Evolutionary conservation across 2,329 filamentous ascomycete species (phyloP).

Genomic region (Parastagonospora nodorum): DNA sequence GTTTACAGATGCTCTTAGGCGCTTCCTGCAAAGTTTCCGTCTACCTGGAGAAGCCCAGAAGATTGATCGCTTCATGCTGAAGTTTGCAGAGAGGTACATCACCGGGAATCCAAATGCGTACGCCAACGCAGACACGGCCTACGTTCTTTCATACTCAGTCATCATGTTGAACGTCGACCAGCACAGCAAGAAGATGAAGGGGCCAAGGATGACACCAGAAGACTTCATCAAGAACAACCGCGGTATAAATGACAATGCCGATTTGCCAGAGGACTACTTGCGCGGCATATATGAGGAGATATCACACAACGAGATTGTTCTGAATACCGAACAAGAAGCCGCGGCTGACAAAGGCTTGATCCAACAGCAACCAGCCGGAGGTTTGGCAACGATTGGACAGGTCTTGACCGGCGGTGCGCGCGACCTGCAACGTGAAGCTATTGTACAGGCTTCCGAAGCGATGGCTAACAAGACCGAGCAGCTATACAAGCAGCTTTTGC

Average conservation of each 20-base stretch:
- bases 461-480: constrained; percentile 83
- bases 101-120: constrained; percentile 96
- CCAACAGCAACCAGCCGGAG: constrained; percentile 60
- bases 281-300: constrained; percentile 92
- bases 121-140: constrained; percentile 96
- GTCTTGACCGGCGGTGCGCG: constrained; percentile 90
- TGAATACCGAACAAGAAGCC: constrained; percentile 88
- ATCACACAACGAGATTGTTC: constrained; percentile 85
- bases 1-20: constrained; percentile 89
- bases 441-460: constrained; percentile 92
- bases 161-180: constrained; percentile 96
- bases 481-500: constrained; percentile 90
- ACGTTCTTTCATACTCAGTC: constrained; percentile 93
- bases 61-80: constrained; percentile 99
- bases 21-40: constrained; percentile 93
- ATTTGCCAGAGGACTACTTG: constrained; percentile 92
- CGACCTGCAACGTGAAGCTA: constrained; percentile 89
- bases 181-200: constrained; percentile 84
- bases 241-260: constrained; percentile 94
- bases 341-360: constrained; percentile 76
- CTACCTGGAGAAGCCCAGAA: constrained; percentile 96
- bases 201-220: constrained; percentile 86
- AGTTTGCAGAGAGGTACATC: constrained; percentile 96
- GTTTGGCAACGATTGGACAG: constrained; percentile 83
- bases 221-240: constrained; percentile 99